Percentiles rank a stretch among this genome's conserved stretches.
phyloP scores from a whole-genome alignment of 257 asterid genomes.

The Scutellaria galericulata region DNA sequence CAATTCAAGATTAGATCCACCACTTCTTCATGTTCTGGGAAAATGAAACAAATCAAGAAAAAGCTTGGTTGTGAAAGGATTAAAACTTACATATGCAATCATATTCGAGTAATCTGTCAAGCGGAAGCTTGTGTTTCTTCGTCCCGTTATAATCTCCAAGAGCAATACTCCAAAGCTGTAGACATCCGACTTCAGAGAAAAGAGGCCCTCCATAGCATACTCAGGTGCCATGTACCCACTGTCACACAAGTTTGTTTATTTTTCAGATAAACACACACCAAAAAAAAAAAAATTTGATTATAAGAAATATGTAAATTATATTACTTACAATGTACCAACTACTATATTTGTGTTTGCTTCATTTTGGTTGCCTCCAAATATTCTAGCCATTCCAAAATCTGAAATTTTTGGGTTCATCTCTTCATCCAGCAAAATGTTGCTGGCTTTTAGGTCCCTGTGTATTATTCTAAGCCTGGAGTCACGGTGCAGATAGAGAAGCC shows the following conservation, averaged over 20 bases:
- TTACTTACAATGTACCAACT: constrained; percentile 87
- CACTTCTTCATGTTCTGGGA: not conserved
- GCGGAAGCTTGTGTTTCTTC: constrained; percentile 60
- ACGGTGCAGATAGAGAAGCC: constrained; percentile 84
- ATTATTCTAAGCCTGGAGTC: constrained; percentile 89
- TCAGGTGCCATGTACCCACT: constrained; percentile 98
- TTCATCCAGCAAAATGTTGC: constrained; percentile 84
- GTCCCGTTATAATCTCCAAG: constrained; percentile 77
- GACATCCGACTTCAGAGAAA: constrained; percentile 87
- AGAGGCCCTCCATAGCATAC: constrained; percentile 94
- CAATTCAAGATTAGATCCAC: constrained; percentile 17
- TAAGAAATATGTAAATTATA: constrained; percentile 3
- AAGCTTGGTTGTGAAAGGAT: not conserved
- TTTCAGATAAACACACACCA: not conserved
- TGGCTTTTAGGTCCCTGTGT: constrained; percentile 84
- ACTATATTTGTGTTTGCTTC: constrained; percentile 85
- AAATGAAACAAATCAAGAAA: not conserved
- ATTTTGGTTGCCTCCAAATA: constrained; percentile 77
- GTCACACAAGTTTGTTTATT: not conserved
- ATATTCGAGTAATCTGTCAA: constrained; percentile 56
- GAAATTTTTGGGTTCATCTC: constrained; percentile 94
- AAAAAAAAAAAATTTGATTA: not conserved
- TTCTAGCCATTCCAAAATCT: constrained; percentile 96
- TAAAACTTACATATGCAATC: constrained; percentile 67
- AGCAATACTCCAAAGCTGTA: constrained; percentile 85